These are phyloP conservation scores for Neckera pumila DNA, from an alignment of 225 moss, liverwort and hornwort species.

Conservation along the genomic window DNA sequence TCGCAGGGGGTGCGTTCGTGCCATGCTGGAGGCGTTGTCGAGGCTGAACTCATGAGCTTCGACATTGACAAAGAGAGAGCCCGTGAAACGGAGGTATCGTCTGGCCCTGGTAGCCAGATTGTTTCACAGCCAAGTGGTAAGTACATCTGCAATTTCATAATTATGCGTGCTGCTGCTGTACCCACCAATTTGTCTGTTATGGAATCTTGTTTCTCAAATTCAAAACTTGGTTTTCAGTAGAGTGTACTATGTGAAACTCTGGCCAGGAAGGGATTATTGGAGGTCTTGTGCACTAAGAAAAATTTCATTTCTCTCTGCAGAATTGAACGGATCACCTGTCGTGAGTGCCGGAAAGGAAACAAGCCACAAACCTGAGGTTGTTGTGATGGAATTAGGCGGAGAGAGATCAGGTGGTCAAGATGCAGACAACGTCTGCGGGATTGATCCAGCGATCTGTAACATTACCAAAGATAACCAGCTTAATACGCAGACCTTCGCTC, in stretches of 20 bases:
- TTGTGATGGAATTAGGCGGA: background rate
- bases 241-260: background rate
- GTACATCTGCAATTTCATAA: background rate
- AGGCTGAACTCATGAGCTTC: conserved; percentile 9
- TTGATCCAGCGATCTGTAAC: background rate
- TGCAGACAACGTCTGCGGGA: background rate
- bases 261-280: background rate
- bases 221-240: background rate
- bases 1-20: background rate
- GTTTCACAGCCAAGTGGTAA: conserved; percentile 9
- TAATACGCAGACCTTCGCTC: background rate
- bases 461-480: background rate
- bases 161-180: background rate
- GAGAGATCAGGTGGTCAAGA: background rate
- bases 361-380: background rate
- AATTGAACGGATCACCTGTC: background rate
- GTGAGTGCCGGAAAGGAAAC: background rate
- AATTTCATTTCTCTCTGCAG: background rate
- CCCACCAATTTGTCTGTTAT: background rate
- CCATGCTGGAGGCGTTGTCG: background rate
- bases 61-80: background rate
- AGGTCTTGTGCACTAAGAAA: background rate
- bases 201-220: background rate
- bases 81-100: background rate
- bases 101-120: background rate